Percentiles rank a stretch among this genome's conserved stretches.
These are phyloP conservation scores for Populus euphratica DNA, from an alignment of 345 rosid genomes.

Conservation along the genomic window DNA sequence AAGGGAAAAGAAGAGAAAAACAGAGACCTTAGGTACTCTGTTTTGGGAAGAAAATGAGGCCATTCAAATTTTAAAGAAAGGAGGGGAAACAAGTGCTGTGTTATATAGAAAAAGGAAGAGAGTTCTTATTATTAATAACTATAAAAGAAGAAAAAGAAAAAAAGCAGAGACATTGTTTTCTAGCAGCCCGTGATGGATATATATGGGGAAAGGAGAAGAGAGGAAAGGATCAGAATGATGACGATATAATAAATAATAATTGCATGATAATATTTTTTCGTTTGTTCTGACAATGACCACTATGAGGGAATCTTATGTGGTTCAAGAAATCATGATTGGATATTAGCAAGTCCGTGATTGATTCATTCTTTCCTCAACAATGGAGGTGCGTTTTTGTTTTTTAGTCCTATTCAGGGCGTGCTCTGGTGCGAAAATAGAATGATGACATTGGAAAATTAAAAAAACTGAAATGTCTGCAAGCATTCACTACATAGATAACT, in stretches of 20 bases:
- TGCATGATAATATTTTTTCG: background rate
- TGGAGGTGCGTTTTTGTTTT: too few species aligned
- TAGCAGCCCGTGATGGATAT: background rate
- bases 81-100: background rate
- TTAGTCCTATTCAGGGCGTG: too few species aligned
- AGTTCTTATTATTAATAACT: background rate
- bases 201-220: background rate
- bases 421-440: too few species aligned
- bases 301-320: too few species aligned
- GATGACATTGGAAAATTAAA: too few species aligned
- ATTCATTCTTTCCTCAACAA: too few species aligned
- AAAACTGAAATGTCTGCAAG: too few species aligned
- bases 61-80: slow-evolving; percentile 1
- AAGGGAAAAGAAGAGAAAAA: slow-evolving; percentile 25
- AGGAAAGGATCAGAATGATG: background rate
- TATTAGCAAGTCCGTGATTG: too few species aligned
- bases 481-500: too few species aligned
- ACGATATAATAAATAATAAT: background rate
- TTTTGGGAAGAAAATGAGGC: slow-evolving; percentile 9
- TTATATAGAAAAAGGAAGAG: background rate
- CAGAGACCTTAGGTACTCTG: slow-evolving; percentile 34
- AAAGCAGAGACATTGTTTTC: background rate
- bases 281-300: too few species aligned
- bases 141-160: too few species aligned
- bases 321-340: too few species aligned